These are phyloP conservation scores for Logfia minima DNA, from an alignment of 129 eudicot species.

Conservation along the genomic window DNA sequence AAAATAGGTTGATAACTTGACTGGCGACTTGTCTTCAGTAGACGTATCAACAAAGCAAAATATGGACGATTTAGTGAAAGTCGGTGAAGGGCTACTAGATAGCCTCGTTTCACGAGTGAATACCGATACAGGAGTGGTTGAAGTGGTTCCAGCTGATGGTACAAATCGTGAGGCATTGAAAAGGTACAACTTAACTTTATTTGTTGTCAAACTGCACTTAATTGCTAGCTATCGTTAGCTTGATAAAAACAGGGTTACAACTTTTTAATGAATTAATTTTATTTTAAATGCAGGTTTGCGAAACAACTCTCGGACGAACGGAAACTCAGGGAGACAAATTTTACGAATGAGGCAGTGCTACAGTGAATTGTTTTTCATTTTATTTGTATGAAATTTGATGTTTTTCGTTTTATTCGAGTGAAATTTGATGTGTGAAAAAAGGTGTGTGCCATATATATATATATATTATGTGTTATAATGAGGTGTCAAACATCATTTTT, in stretches of 20 bases:
- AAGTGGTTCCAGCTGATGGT: constrained; percentile 36
- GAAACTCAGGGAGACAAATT: constrained; percentile 34
- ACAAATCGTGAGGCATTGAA: constrained; percentile 46
- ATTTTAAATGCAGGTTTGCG: constrained; percentile 40
- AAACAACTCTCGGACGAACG: constrained; percentile 46
- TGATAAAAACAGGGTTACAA: background rate
- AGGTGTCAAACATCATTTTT: no score
- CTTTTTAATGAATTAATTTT: no score
- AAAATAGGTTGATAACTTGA: constrained; percentile 42
- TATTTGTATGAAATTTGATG: background rate
- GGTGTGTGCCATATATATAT: background rate
- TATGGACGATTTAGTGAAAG: constrained; percentile 33
- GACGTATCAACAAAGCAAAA: constrained; percentile 48
- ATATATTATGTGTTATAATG: no score
- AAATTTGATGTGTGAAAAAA: background rate
- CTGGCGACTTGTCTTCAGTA: constrained; percentile 32
- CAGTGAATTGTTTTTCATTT: background rate
- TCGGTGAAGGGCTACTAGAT: constrained; percentile 44
- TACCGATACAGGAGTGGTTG: constrained; percentile 31
- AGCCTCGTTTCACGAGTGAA: constrained; percentile 47
- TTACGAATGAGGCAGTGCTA: background rate
- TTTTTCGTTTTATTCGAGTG: background rate
- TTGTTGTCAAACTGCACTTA: background rate
- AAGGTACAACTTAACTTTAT: constrained; percentile 18
- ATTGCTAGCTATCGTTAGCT: no score